Percentiles rank a stretch among this genome's conserved stretches.
Conservation (phyloP, 2,329 filamentous ascomycete genomes). For the Rhexocercosporidium sp. region DNA sequence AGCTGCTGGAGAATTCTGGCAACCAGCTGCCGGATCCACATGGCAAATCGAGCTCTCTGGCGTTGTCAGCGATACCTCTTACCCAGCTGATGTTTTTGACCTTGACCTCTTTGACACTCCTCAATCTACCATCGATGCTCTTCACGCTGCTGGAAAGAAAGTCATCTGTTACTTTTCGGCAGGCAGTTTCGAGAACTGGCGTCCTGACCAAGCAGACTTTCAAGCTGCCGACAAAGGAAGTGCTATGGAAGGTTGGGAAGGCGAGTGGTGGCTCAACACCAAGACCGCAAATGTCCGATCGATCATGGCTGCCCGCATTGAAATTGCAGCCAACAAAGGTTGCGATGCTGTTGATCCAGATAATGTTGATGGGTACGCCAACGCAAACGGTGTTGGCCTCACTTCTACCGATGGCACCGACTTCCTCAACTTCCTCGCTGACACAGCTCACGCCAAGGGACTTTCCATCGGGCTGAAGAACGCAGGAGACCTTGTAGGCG, state of each 20-base stretch:
- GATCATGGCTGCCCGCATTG: slow-evolving; percentile 67
- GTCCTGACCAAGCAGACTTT: slow-evolving; percentile 61
- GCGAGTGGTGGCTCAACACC: slow-evolving; percentile 70
- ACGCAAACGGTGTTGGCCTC: slow-evolving; percentile 65
- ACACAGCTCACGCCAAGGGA: slow-evolving; percentile 56
- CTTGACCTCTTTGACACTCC: slow-evolving; percentile 52
- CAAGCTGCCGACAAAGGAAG: slow-evolving; percentile 60
- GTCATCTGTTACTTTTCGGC: slow-evolving; percentile 80
- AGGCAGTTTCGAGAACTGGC: slow-evolving; percentile 69
- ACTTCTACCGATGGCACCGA: slow-evolving; percentile 60
- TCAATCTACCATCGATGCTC: slow-evolving; percentile 49
- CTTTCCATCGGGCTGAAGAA: slow-evolving; percentile 74
- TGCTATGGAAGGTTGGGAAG: slow-evolving; percentile 65
- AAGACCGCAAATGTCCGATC: slow-evolving; percentile 61
- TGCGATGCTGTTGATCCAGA: slow-evolving; percentile 75
- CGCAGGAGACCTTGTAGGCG: slow-evolving; percentile 61
- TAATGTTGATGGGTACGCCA: slow-evolving; percentile 71
- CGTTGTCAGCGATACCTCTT: slow-evolving; percentile 13
- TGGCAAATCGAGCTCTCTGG: slow-evolving; percentile 28
- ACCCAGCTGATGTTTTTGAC: slow-evolving; percentile 41
- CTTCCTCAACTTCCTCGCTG: slow-evolving; percentile 65
- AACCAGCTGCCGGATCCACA: slow-evolving; percentile 22
- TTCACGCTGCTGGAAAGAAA: slow-evolving; percentile 59
- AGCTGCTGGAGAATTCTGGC: slow-evolving; percentile 22
- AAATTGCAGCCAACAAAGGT: slow-evolving; percentile 63